Percentiles rank a stretch among this genome's conserved stretches.
Conservation (phyloP, 192 early-diverging fungal species). For the Linnemannia exigua region DNA sequence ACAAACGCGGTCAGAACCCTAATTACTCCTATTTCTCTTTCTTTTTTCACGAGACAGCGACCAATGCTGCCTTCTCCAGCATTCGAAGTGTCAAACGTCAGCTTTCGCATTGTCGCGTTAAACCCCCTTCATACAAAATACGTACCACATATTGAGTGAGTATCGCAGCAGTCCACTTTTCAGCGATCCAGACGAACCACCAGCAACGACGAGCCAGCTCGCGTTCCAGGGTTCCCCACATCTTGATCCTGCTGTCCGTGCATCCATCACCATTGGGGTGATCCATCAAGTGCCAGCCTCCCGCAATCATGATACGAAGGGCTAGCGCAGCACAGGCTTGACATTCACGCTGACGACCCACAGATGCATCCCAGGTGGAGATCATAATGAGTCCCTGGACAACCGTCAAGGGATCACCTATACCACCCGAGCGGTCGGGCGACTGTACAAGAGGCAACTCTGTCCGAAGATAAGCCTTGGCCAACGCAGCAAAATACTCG, state of each 20-base stretch:
- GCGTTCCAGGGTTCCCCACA: constrained; percentile 56
- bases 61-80: background rate
- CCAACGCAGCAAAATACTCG: constrained; percentile 49
- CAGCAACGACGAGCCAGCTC: constrained; percentile 58
- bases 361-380: constrained; percentile 52
- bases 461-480: constrained; percentile 49
- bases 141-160: constrained; percentile 56
- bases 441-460: constrained; percentile 51
- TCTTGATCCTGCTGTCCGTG: constrained; percentile 53
- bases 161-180: constrained; percentile 51
- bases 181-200: constrained; percentile 52
- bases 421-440: constrained; percentile 43
- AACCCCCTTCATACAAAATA: background rate
- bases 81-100: background rate
- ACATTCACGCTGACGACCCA: constrained; percentile 52
- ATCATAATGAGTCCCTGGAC: constrained; percentile 56
- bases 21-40: background rate
- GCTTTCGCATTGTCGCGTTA: background rate
- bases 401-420: constrained; percentile 51
- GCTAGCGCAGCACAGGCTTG: constrained; percentile 52
- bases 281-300: constrained; percentile 57
- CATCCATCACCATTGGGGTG: constrained; percentile 54
- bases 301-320: constrained; percentile 54
- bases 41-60: background rate
- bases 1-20: background rate